Conservation (phyloP, 2,329 filamentous ascomycete species). For the Cladosporium sp. region DNA sequence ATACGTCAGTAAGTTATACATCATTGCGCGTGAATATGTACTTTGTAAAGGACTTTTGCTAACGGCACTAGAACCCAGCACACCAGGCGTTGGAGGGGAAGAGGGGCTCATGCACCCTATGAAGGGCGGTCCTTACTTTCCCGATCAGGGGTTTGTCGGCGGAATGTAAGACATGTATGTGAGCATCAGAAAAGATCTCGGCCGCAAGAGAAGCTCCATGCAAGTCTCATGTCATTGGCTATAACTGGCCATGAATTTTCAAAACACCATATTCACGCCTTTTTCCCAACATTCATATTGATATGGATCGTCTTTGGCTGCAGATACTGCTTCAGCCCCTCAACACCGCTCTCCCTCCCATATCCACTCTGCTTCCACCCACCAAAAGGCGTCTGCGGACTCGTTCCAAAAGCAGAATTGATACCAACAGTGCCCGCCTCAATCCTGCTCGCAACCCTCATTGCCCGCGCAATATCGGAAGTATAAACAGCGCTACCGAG, state of each 20-base stretch:
- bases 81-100: neutral
- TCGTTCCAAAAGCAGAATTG: slow-evolving; percentile 34
- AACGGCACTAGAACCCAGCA: neutral
- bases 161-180: neutral
- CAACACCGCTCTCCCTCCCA: slow-evolving; percentile 44
- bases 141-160: neutral
- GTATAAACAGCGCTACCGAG: slow-evolving; percentile 67
- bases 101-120: neutral
- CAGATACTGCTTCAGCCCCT: slow-evolving; percentile 24
- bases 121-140: neutral
- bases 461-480: slow-evolving; percentile 51
- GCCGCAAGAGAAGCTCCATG: too few species aligned
- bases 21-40: neutral
- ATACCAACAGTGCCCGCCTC: slow-evolving; percentile 58
- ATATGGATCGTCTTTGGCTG: slow-evolving; percentile 36
- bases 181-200: too few species aligned
- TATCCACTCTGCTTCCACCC: slow-evolving; percentile 49
- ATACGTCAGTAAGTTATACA: neutral
- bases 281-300: slow-evolving; percentile 22
- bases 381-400: slow-evolving; percentile 44
- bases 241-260: too few species aligned
- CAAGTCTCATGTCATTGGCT: too few species aligned
- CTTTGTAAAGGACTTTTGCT: neutral
- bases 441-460: slow-evolving; percentile 39
- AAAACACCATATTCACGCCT: too few species aligned